Evolutionary conservation across 2,329 filamentous ascomycete genomes (phyloP), one percentile per base, ranked within the genome.

Genomic region (Colletotrichum musicola): DNA sequence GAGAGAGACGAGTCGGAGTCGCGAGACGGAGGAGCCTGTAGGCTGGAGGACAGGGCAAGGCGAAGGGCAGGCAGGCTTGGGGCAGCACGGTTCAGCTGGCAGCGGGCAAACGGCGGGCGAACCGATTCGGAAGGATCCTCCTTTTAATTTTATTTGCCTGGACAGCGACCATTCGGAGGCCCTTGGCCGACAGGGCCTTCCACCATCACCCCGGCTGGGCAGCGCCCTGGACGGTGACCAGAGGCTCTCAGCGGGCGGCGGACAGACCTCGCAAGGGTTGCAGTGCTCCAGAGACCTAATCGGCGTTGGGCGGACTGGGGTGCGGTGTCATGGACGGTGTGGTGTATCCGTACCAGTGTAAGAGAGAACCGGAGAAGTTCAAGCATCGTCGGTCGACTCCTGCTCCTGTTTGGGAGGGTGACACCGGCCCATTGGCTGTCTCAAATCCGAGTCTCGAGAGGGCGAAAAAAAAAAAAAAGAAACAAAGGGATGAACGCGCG

Each of bases 131-230:
- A 58, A 68, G 55, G 65, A 68, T 68, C 55, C 65, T 68, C 65
- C 65, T 65, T 68, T 68, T 68, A 68, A 65, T 68, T 68, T 65
- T n/a, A 55, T 65, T 68, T 60, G 62, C 49, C 62, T 65, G 49
- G 53, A 55, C 55, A 30, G 35, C 49, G 14, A 46, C 65, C 65
- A 65, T 40, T 65, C 27, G 42, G 13, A 60, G 49, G 25, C 7
- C 27, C 62, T 59, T 60, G 42, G 42, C 50, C 65, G 55, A 60
- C 55, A 55, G 54, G 61, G 61, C 55, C 65, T 47, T 22, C 65
- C 49, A 50, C 65, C 47, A 68, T 65, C 38, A 38, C 55, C 65
- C 42, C 20, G 61, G 54, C 55, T 49, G 51, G 27, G 46, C 20
- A 12, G 12, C 13, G 40, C 40, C 40, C 40, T 42, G 27, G 27